phyloP scores from a whole-genome alignment of 805 yeast genomes.

The Zygosaccharomyces lentus region DNA sequence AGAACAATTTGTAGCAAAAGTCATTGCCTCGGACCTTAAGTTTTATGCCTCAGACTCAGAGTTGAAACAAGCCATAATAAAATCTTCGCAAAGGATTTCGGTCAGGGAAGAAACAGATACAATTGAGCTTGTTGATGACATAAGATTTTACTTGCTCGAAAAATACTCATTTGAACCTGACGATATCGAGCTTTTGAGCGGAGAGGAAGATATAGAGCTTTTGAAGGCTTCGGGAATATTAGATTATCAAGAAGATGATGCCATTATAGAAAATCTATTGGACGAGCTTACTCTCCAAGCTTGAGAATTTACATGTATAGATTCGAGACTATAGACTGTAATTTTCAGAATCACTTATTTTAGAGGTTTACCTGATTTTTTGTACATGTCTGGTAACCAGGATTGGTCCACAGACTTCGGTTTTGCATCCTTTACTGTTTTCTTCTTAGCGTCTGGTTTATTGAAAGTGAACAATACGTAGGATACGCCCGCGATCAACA shows the following conservation, averaged over 20 bases:
- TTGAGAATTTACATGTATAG: slow-evolving; percentile 12
- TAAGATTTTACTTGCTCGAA: slow-evolving; percentile 52
- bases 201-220: slow-evolving; percentile 18
- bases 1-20: slow-evolving; percentile 58
- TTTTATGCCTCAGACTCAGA: slow-evolving; percentile 37
- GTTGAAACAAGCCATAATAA: slow-evolving; percentile 39
- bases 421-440: slow-evolving; percentile 1
- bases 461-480: slow-evolving; percentile 34
- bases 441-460: slow-evolving; percentile 8
- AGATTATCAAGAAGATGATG: slow-evolving; percentile 34
- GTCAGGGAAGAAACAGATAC: slow-evolving; percentile 71
- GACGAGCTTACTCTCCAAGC: slow-evolving; percentile 42
- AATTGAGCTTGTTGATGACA: slow-evolving; percentile 74
- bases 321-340: neutral
- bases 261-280: slow-evolving; percentile 40
- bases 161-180: slow-evolving; percentile 31
- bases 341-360: neutral
- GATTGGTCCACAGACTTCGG: slow-evolving; percentile 37
- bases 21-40: slow-evolving; percentile 49
- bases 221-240: slow-evolving; percentile 21
- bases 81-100: slow-evolving; percentile 53
- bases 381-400: slow-evolving; percentile 58
- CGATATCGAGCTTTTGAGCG: slow-evolving; percentile 25
- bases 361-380: slow-evolving; percentile 37
- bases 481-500: slow-evolving; percentile 45